Percentiles rank a stretch among this genome's conserved stretches.
Conservation (phyloP, 1,139 yeast genomes). For the Geotrichum bryndzae region DNA sequence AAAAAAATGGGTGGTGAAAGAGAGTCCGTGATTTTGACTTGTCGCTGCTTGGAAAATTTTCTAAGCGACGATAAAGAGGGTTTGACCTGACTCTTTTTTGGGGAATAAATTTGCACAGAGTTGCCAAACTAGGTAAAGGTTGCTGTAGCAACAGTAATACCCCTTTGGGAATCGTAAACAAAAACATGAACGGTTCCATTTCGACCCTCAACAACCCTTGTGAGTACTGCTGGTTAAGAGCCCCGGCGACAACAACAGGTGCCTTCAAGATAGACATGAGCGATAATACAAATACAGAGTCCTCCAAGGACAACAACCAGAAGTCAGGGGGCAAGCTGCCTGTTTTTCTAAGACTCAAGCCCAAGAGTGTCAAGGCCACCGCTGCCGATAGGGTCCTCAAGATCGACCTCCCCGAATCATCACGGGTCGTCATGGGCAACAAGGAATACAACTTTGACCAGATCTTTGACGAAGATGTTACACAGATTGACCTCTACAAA, state of each 20-base stretch:
- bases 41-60: neutral
- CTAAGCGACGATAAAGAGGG: neutral
- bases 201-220: neutral
- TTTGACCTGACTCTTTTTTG: neutral
- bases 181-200: neutral
- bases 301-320: neutral
- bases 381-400: conserved; percentile 20
- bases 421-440: conserved; percentile 12
- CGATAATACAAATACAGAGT: neutral
- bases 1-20: neutral
- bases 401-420: conserved; percentile 19
- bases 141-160: neutral
- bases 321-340: conserved; percentile 27
- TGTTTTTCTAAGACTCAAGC: conserved; percentile 37
- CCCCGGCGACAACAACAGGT: neutral
- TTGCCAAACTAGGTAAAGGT: neutral
- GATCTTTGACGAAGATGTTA: conserved; percentile 32
- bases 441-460: conserved; percentile 29
- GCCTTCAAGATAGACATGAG: neutral
- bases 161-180: neutral
- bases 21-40: neutral
- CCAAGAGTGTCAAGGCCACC: conserved; percentile 20
- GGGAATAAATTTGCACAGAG: neutral
- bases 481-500: conserved; percentile 33
- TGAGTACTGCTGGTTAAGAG: neutral